Evolutionary conservation across 2,329 filamentous ascomycete genomes (phyloP), one percentile per base, ranked within the genome.

Genomic region (Ophiostoma montium): DNA sequence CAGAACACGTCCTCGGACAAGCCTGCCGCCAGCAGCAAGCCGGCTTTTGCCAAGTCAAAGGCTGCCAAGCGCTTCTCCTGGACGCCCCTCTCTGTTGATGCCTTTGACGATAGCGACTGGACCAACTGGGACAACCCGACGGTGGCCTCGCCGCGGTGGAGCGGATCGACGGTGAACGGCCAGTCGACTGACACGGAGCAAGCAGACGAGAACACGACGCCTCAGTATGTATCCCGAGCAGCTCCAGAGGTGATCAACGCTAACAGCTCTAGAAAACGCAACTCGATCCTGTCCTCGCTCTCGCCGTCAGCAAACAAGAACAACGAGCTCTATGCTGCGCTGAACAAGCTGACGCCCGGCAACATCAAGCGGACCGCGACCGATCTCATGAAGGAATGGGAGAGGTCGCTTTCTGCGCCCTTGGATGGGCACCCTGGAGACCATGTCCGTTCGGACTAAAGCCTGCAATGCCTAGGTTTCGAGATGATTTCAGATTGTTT

Each of bases 301-400:
- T 47, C 50, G 15, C 43, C 51, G 11, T 53, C 50, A 54, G 57
- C 31, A 54, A 65, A 65, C 53, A 71, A 69, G 57, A 62, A 76
- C 33, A 71, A 75, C 62, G 68, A 80, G 42, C 42, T 44, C 6
- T 44, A 44, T 44, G 42, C 81, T 45, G 75, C 82, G 44, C 73
- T 94, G 50, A 81, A 80, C 60, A 80, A 82, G 55, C 67, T 88
- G 38, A 76, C 78, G 9, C 84, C 88, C 0, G 80, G 79, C 56
- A 88, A 86, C 58, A 68, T 95, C 57, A 86, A 87, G 61, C 76
- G 80, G 35, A 90, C 86, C 1, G 86, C 89, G n/a, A 84, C 81
- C 33, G 84, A 83, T 54, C 71, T 95, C 50, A 87, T 95, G 78
- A 84, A 81, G 55, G 88, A 95, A 61, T 94, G 87, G 86, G 90